These are phyloP conservation scores for Glycine soja DNA, from an alignment of 306 rosid species.

Conservation along the genomic window DNA sequence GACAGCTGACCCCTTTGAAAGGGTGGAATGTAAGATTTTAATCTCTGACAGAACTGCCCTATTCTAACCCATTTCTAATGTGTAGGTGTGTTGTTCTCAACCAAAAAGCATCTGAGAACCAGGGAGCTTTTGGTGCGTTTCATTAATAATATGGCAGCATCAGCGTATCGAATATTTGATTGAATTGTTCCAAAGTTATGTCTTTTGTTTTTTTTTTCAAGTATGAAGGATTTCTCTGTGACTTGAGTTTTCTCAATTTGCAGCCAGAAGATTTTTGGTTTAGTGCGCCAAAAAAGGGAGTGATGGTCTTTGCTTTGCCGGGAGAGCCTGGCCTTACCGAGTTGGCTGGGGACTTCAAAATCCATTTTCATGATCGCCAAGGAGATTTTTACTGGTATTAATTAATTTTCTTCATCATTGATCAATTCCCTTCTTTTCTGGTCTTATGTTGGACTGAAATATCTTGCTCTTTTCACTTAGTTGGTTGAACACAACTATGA, in stretches of 20 bases:
- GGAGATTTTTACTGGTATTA: constrained; percentile 96
- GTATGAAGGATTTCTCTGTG: constrained; percentile 38
- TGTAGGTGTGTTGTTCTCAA: constrained; percentile 90
- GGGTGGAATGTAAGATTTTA: constrained; percentile 18
- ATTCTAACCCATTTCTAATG: constrained; percentile 43
- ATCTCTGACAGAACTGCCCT: constrained; percentile 32
- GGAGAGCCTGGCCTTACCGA: constrained; percentile 99
- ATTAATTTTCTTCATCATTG: constrained; percentile 11
- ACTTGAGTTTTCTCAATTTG: constrained; percentile 36
- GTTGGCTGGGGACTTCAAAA: constrained; percentile 89
- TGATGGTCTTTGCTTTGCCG: constrained; percentile 95
- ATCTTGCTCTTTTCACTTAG: constrained; percentile 54
- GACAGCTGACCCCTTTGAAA: constrained; percentile 33
- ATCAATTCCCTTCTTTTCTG: constrained; percentile 30
- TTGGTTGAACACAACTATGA: constrained; percentile 97
- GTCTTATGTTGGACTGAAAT: constrained; percentile 36
- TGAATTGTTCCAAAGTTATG: constrained; percentile 38
- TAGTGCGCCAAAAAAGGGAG: constrained; percentile 96
- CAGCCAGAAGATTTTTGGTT: constrained; percentile 98
- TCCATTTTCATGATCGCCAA: constrained; percentile 94
- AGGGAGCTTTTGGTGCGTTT: constrained; percentile 88
- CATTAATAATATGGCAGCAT: constrained; percentile 38
- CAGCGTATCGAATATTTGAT: constrained; percentile 29
- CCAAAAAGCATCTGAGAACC: constrained; percentile 90
- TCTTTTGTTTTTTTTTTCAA: background rate